These are phyloP conservation scores for Kodamaea nitidulidarum DNA, from an alignment of 805 yeast species.

Conservation along the genomic window DNA sequence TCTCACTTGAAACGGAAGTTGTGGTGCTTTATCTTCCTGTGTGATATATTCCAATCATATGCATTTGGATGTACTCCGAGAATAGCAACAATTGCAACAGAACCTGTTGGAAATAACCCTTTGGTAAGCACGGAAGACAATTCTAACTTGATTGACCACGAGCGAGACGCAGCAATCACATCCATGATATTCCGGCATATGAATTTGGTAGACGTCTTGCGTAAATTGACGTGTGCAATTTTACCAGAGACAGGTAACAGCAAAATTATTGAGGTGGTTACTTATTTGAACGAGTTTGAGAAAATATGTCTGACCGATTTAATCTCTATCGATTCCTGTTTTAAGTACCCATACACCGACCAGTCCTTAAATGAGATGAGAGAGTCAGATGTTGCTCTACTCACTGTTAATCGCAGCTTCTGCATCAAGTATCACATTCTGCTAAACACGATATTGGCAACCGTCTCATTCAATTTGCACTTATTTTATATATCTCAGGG, in stretches of 20 bases:
- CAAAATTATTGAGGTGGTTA: slow-evolving; percentile 5
- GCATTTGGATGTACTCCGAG: slow-evolving; percentile 7
- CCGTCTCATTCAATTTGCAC: slow-evolving; percentile 17
- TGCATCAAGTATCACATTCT: slow-evolving; percentile 15
- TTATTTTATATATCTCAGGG: slow-evolving; percentile 10
- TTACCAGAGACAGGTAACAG: slow-evolving; percentile 2
- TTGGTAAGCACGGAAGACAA: slow-evolving; percentile 11
- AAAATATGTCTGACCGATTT: not conserved
- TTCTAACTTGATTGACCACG: slow-evolving; percentile 10
- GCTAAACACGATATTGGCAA: slow-evolving; percentile 14
- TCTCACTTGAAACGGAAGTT: slow-evolving; percentile 8
- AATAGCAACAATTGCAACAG: slow-evolving; percentile 5
- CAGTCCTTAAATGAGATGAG: not conserved
- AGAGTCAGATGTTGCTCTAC: slow-evolving; percentile 9
- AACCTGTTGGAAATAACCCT: slow-evolving; percentile 13
- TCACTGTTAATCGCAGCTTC: slow-evolving; percentile 15
- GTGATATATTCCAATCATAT: slow-evolving; percentile 11
- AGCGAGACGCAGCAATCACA: slow-evolving; percentile 9
- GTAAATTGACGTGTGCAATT: not conserved
- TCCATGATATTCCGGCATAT: not conserved
- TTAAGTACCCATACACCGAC: not conserved
- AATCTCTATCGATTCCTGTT: slow-evolving; percentile 1
- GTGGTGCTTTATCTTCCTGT: slow-evolving; percentile 9
- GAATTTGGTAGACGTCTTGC: slow-evolving; percentile 2
- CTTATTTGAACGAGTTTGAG: slow-evolving; percentile 8